A percentile compares a stretch with the other conserved stretches of the same genome.
phyloP scores from a whole-genome alignment of 768 basidiomycete species.

The Neoboletus magnificus region DNA sequence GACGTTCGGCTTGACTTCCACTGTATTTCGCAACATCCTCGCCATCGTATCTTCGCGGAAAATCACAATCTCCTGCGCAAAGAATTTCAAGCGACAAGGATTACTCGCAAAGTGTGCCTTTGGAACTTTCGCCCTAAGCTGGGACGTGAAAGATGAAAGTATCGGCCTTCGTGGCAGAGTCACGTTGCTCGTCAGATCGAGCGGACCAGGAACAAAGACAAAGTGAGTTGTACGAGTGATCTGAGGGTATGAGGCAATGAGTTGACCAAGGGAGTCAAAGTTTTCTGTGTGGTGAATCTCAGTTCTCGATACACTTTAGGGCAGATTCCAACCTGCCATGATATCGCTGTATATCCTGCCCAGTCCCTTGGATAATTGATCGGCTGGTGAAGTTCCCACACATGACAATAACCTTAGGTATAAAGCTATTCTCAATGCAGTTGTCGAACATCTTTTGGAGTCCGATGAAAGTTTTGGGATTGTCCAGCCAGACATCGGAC shows the following conservation, averaged over 20 bases:
- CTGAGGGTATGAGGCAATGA: slow-evolving; percentile 76
- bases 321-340: slow-evolving; percentile 53
- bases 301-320: background rate
- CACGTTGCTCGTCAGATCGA: slow-evolving; percentile 80
- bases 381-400: slow-evolving; percentile 94
- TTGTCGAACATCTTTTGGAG: slow-evolving; percentile 86
- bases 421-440: slow-evolving; percentile 80
- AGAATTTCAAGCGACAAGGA: slow-evolving; percentile 93
- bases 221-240: slow-evolving; percentile 83
- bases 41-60: slow-evolving; percentile 94
- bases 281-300: slow-evolving; percentile 53
- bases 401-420: slow-evolving; percentile 85
- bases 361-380: slow-evolving; percentile 76
- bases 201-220: slow-evolving; percentile 90
- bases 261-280: slow-evolving; percentile 82
- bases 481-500: slow-evolving; percentile 95
- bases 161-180: slow-evolving; percentile 80
- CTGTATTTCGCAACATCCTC: slow-evolving; percentile 86
- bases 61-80: slow-evolving; percentile 92
- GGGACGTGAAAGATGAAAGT: slow-evolving; percentile 67
- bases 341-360: slow-evolving; percentile 75
- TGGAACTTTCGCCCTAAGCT: slow-evolving; percentile 69
- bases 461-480: slow-evolving; percentile 74
- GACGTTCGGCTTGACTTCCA: slow-evolving; percentile 81
- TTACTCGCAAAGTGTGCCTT: slow-evolving; percentile 83